A percentile compares a stretch with the other conserved stretches of the same genome.
These are phyloP conservation scores for Cordyceps javanica DNA, from an alignment of 2,329 filamentous ascomycete species.

Conservation along the genomic window DNA sequence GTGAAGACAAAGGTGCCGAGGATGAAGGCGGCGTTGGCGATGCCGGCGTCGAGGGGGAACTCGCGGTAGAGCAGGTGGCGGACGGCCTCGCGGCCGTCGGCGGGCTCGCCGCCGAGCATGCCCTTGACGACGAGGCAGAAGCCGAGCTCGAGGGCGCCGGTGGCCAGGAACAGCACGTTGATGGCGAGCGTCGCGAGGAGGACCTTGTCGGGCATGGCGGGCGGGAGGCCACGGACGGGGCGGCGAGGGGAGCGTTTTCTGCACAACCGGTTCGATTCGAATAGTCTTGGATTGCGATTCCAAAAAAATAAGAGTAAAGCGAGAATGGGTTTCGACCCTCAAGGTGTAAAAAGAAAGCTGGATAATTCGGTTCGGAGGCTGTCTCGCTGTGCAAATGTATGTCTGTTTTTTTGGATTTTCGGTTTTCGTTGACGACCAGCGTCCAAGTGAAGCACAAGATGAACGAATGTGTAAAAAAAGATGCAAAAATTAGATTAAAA, in stretches of 20 bases:
- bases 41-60: conserved; percentile 57
- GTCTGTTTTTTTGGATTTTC: too few species aligned
- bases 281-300: background rate
- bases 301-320: too few species aligned
- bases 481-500: background rate
- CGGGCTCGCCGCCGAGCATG: conserved; percentile 27
- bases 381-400: too few species aligned
- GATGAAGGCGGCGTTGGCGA: conserved; percentile 67
- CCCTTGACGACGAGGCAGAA: conserved; percentile 49
- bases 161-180: conserved; percentile 46
- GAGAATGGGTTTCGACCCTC: too few species aligned
- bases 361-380: background rate
- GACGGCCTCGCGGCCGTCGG: conserved; percentile 41
- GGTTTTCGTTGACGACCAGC: conserved; percentile 12
- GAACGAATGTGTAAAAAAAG: too few species aligned
- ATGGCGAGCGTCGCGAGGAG: conserved; percentile 42
- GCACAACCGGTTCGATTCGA: background rate
- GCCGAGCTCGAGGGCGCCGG: conserved; percentile 48
- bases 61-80: conserved; percentile 46
- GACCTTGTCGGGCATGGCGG: conserved; percentile 48
- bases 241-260: background rate
- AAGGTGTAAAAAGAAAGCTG: too few species aligned
- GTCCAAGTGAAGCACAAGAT: background rate
- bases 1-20: conserved; percentile 64
- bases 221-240: background rate